These are phyloP conservation scores for Sugiyamaella paludigena DNA, from an alignment of 1,139 yeast species.

Conservation along the genomic window DNA sequence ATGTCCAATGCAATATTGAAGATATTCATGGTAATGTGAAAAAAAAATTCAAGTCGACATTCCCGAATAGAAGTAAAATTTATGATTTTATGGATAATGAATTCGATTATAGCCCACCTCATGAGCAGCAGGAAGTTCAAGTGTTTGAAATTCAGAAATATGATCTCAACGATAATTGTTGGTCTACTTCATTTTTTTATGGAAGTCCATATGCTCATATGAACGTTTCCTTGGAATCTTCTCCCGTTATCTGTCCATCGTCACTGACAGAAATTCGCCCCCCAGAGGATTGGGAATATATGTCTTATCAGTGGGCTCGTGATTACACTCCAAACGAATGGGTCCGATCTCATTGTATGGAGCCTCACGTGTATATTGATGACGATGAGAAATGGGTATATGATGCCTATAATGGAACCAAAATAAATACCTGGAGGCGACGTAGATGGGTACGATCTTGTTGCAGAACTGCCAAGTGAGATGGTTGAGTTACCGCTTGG, in stretches of 20 bases:
- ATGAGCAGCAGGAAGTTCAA: conserved; percentile 50
- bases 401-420: conserved; percentile 24
- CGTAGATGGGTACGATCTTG: conserved; percentile 33
- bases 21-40: not conserved
- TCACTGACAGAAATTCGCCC: conserved; percentile 26
- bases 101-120: conserved; percentile 35
- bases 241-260: conserved; percentile 18
- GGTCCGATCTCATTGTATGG: conserved; percentile 24
- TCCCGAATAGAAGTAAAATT: not conserved
- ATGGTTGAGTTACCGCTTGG: not conserved
- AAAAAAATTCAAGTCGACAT: conserved; percentile 1
- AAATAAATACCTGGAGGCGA: conserved; percentile 24
- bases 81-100: conserved; percentile 41
- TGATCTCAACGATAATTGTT: conserved; percentile 49
- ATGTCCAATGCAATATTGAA: not conserved
- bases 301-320: conserved; percentile 29
- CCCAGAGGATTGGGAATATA: conserved; percentile 32
- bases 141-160: conserved; percentile 69
- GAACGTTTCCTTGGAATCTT: conserved; percentile 10
- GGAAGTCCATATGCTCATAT: conserved; percentile 19
- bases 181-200: conserved; percentile 45
- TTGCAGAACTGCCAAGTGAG: conserved; percentile 14
- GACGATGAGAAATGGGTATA: conserved; percentile 37
- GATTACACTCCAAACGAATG: conserved; percentile 31
- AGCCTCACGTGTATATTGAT: conserved; percentile 24